Percentiles rank a stretch among this genome's conserved stretches.
phyloP scores from a whole-genome alignment of 148 eudicot genomes.

The Silene latifolia region DNA sequence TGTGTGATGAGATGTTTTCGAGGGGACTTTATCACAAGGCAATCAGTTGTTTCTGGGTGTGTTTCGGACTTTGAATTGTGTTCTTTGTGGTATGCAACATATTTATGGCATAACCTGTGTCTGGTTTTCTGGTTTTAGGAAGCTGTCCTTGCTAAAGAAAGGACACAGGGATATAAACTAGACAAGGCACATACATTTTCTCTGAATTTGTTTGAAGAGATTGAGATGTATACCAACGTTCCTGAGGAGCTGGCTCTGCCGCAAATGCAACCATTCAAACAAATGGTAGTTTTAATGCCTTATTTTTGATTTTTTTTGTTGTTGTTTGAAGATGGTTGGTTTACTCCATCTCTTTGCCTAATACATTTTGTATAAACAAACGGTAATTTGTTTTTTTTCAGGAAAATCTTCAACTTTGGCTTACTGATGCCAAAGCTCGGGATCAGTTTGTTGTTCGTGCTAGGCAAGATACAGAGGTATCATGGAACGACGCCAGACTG shows the following conservation, averaged over 20 bases:
- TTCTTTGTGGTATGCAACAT: not conserved
- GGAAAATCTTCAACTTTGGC: conserved; percentile 94
- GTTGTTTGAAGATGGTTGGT: not conserved
- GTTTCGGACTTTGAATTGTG: no score
- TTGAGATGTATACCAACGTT: conserved; percentile 73
- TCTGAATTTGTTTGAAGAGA: conserved; percentile 71
- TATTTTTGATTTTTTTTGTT: no score
- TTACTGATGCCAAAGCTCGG: conserved; percentile 85
- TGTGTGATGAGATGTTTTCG: no score
- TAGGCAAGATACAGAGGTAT: conserved; percentile 74
- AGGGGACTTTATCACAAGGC: no score
- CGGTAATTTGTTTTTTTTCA: conserved; percentile 22
- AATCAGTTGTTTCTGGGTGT: no score
- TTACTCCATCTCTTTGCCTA: not conserved
- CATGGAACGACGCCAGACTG: conserved; percentile 96
- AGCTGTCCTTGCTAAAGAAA: conserved; percentile 27
- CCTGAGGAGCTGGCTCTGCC: conserved; percentile 98
- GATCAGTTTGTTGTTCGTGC: conserved; percentile 93
- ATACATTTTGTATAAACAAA: no score
- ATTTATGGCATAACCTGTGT: not conserved
- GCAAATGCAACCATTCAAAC: conserved; percentile 69
- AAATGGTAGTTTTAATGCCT: conserved; percentile 51
- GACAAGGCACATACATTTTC: conserved; percentile 73
- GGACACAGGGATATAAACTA: conserved; percentile 66
- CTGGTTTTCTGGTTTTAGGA: not conserved